Base-by-base conservation (phyloP, 2,329 filamentous ascomycete genomes). In the Botryotinia convoluta region DNA sequence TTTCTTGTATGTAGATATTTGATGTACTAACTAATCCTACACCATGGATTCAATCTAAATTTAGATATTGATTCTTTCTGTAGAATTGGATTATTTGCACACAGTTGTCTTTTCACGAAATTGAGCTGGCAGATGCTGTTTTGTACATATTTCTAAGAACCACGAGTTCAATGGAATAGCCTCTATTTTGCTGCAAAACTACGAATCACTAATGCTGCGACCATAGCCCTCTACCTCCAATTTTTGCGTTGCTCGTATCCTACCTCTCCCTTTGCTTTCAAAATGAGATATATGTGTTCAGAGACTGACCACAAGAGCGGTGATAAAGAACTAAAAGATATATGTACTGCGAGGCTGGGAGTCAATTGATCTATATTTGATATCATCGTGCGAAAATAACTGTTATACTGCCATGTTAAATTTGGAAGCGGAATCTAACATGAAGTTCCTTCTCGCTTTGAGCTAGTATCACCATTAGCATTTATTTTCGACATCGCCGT, bases 221-320 rank as follows among this genome's bases (percentile, higher is more conserved):
- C 14, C 12, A n/a, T 54, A 0, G 9, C 45, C 20, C 9, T 48
- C 26, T 0, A 54, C n/a, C 48, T 54, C 12, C 26, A 16, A n/a
- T 16, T 7, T 16, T 14, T n/a, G 26, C 6, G 26, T 16, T 7
- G 2, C 45, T 26, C 1, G 48, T 3, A 54, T n/a, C 6, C 48
- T n/a, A n/a, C 2, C 10, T 2, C 7, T 57, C n/a, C 14, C 7
- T 4, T 18, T 7, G 51, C 1, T 57, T 18, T 29, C 51, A 57
- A 8, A 29, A 2, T 57, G 51, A 57, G 51, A 29, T 29, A 32
- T 32, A 18, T 32, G 7, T 18, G 16, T 29, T 57, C 7, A 18
- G 1, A 18, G 9, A 9, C 1, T 29, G 51, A 9, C 7, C 51
- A 4, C n/a, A 18, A 7, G 6, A 57, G 7, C 3, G 1, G 9